Evolutionary conservation across 176 grass and related monocot genomes (phyloP).

Genomic region (Avena eriantha): DNA sequence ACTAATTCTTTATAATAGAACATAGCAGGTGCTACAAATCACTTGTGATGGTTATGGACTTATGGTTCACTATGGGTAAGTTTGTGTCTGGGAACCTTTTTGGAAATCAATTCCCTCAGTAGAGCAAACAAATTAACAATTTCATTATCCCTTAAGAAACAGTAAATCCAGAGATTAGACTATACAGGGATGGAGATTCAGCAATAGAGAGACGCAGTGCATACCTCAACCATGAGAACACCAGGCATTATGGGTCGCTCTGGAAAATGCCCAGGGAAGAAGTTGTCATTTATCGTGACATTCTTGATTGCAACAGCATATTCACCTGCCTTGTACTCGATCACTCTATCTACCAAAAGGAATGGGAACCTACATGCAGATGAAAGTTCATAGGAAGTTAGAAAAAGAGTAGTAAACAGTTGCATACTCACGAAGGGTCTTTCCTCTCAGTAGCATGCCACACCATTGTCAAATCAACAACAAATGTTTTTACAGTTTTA

Average conservation of each 20-base stretch:
- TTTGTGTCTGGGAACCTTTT: neutral
- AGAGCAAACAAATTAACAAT: neutral
- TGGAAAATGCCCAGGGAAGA: conserved; percentile 73
- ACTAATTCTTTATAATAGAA: neutral
- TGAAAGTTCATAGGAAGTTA: conserved; percentile 16
- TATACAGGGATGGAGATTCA: neutral
- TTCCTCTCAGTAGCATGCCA: neutral
- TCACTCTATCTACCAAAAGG: conserved; percentile 89
- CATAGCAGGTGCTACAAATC: neutral
- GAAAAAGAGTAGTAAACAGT: neutral
- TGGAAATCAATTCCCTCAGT: neutral
- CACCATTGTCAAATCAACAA: neutral
- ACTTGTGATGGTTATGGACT: neutral
- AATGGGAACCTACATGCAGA: conserved; percentile 70
- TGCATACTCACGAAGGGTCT: neutral
- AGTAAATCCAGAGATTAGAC: neutral
- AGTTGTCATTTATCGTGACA: conserved; percentile 95
- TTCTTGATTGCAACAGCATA: conserved; percentile 77
- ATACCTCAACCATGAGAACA: conserved; percentile 90
- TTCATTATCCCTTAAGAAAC: neutral
- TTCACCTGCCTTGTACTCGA: conserved; percentile 77
- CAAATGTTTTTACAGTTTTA: neutral
- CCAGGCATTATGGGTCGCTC: conserved; percentile 86
- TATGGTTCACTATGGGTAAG: neutral
- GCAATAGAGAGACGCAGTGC: neutral